Conservation (phyloP, 2,329 filamentous ascomycete genomes). For the Colletotrichum siamense region DNA sequence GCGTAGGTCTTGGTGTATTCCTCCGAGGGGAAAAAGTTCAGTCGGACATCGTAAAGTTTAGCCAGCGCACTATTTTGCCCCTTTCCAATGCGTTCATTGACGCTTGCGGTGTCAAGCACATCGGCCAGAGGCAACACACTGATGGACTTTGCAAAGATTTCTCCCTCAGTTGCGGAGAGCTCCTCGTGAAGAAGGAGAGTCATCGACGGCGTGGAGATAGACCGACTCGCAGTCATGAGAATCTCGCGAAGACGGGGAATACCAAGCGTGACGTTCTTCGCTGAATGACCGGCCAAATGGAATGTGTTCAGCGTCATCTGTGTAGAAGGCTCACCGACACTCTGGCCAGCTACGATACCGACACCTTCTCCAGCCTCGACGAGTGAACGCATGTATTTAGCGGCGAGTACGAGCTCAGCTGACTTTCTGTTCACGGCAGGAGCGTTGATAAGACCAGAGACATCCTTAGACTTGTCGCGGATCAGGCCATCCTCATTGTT, state of each 20-base stretch:
- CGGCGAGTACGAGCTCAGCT: slow-evolving; percentile 83
- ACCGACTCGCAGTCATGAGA: slow-evolving; percentile 92
- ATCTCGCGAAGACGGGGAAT: slow-evolving; percentile 97
- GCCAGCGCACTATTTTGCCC: slow-evolving; percentile 73
- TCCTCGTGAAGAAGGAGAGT: slow-evolving; percentile 80
- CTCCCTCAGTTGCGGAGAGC: slow-evolving; percentile 69
- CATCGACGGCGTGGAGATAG: slow-evolving; percentile 92
- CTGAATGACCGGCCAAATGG: slow-evolving; percentile 97
- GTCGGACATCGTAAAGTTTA: slow-evolving; percentile 82
- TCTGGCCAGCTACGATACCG: slow-evolving; percentile 95
- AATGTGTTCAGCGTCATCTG: slow-evolving; percentile 99
- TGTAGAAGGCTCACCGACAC: slow-evolving; percentile 94
- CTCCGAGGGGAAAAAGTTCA: slow-evolving; percentile 82
- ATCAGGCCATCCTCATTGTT: slow-evolving; percentile 68
- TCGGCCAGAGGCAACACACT: slow-evolving; percentile 84
- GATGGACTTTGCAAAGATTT: slow-evolving; percentile 90
- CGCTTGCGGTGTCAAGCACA: slow-evolving; percentile 80
- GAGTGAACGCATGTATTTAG: slow-evolving; percentile 91
- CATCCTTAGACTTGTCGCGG: slow-evolving; percentile 43
- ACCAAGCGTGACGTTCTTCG: slow-evolving; percentile 98
- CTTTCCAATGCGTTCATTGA: slow-evolving; percentile 79
- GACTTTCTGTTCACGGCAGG: slow-evolving; percentile 65
- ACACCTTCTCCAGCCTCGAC: slow-evolving; percentile 96
- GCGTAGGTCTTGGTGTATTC: slow-evolving; percentile 90
- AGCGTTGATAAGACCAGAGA: slow-evolving; percentile 37